Evolutionary conservation across 73 alveolate genomes (phyloP).

Genomic region (Paramecium bursaria): DNA sequence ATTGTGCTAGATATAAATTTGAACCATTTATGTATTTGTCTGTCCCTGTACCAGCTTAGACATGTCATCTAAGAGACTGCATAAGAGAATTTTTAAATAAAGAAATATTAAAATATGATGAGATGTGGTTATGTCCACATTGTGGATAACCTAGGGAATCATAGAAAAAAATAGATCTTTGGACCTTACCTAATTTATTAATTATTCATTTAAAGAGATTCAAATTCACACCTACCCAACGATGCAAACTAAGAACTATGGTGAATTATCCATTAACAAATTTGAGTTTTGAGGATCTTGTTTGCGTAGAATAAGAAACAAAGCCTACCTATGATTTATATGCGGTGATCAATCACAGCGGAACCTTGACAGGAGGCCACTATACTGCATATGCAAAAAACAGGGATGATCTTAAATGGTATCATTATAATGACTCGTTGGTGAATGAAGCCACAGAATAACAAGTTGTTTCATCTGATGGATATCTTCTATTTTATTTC

Average conservation of each 20-base stretch:
- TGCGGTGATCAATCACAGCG: constrained; percentile 74
- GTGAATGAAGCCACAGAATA: constrained; percentile 58
- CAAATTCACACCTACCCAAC: constrained; percentile 21
- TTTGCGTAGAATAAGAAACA: constrained; percentile 28
- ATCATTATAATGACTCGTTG: constrained; percentile 72
- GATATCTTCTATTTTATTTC: constrained; percentile 53
- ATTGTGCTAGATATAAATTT: not conserved
- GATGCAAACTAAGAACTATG: constrained; percentile 25
- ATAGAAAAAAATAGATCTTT: constrained; percentile 82
- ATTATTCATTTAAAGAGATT: constrained; percentile 82
- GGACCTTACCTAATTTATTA: constrained; percentile 81
- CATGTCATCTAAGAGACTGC: too few species aligned
- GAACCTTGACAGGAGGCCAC: constrained; percentile 78
- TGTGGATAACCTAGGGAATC: too few species aligned
- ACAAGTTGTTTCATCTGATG: constrained; percentile 27
- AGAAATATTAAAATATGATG: too few species aligned
- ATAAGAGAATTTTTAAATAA: too few species aligned
- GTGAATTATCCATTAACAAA: constrained; percentile 26
- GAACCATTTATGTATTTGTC: not conserved
- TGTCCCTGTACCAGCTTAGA: too few species aligned
- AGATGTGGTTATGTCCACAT: too few species aligned
- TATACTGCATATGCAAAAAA: constrained; percentile 82
- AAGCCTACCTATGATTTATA: constrained; percentile 67
- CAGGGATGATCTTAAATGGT: constrained; percentile 73
- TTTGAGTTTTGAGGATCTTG: constrained; percentile 25